Evolutionary conservation across 2,329 filamentous ascomycete species (phyloP), one percentile per base, ranked within the genome.

Genomic region (Fusarium sp.): DNA sequence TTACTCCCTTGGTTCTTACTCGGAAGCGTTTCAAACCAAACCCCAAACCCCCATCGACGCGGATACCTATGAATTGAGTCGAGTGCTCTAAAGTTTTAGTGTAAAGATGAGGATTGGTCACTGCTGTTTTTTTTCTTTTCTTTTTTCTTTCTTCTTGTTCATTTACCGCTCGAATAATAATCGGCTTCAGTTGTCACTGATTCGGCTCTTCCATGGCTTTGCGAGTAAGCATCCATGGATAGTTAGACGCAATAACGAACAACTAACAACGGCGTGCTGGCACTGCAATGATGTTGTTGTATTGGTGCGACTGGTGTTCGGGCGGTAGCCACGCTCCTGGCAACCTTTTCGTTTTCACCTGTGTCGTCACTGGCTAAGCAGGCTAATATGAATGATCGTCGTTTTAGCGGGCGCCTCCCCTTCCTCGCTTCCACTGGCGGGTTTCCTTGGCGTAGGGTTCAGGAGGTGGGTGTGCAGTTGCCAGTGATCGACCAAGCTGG

Each of bases 341-440:
- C 48, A 41, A 63, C 62, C 50, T 58, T 54, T 63, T 58, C 29
- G 42, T 56, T 39, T 55, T 63, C 57, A 58, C 50, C 47, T 58
- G 57, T 69, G 50, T 67, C 66, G 63, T 72, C 61, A 72, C 49
- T 62, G 54, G 63, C 51, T 57, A 63, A 69, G 65, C 67, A 71
- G 69, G 70, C 72, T 74, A 74, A 72, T 71, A 65, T 67, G 63
- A 27, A 72, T 73, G 72, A 74, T 74, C 72, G 70, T 66, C 72
- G 72, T 63, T 60, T 70, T 74, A 74, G 72, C 72, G 69, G 70
- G 67, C 72, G 69, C 69, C 69, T 73, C 67, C 70, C 71, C 67
- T 73, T 71, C 71, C 71, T 73, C 71, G 71, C 71, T 72, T 73
- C 70, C 69, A 68, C 51, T 72, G 67, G 71, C 55, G 59, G 71